These are phyloP conservation scores for Paralagenidium karlingii DNA, from an alignment of 352 stramenopile species.

Conservation along the genomic window DNA sequence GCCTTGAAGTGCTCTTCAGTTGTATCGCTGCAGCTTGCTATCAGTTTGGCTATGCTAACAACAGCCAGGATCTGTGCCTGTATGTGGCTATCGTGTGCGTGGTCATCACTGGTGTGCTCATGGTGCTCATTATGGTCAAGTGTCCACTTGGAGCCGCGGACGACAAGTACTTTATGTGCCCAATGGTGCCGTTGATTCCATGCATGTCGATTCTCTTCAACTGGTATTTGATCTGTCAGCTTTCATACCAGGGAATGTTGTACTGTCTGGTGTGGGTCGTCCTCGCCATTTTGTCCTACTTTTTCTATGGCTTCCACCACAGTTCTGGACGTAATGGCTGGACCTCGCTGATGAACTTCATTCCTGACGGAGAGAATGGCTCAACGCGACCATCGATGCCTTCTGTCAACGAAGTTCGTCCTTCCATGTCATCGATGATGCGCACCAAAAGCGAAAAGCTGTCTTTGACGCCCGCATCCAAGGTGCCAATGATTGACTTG, in stretches of 20 bases:
- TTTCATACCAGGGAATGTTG: slow-evolving; percentile 30
- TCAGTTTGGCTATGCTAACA: slow-evolving; percentile 53
- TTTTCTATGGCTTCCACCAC: slow-evolving; percentile 61
- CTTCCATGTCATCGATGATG: no score
- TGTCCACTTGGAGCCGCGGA: slow-evolving; percentile 36
- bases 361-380: no score
- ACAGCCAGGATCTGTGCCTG: slow-evolving; percentile 16
- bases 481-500: no score
- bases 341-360: no score
- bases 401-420: no score
- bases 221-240: slow-evolving; percentile 60
- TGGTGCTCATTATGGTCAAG: slow-evolving; percentile 42
- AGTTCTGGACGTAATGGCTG: slow-evolving; percentile 46
- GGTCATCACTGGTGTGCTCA: slow-evolving; percentile 28
- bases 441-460: no score
- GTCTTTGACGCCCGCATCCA: no score
- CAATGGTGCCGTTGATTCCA: slow-evolving; percentile 58
- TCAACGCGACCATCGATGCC: no score
- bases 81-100: slow-evolving; percentile 15
- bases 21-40: slow-evolving; percentile 10
- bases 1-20: not conserved
- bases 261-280: slow-evolving; percentile 36
- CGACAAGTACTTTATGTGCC: slow-evolving; percentile 32
- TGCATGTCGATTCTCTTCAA: slow-evolving; percentile 40
- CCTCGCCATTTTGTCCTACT: slow-evolving; percentile 52